Conservation (phyloP, 2,329 filamentous ascomycete species). For the Cordyceps cateniannulata region DNA sequence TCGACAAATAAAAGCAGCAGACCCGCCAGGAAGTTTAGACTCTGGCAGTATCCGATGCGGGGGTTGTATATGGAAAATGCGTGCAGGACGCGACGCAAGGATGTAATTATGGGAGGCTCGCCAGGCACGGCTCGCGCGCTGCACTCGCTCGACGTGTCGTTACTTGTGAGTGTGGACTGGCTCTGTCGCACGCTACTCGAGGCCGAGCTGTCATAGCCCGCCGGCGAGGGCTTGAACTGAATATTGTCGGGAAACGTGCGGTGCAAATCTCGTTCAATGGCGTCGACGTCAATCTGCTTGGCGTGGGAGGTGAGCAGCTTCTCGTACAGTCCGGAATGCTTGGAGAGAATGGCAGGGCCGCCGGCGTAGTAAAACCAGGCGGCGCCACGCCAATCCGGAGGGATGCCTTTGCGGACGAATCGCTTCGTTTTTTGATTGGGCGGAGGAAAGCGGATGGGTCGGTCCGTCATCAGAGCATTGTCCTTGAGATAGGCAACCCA, state of each 20-base stretch:
- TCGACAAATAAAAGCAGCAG: slow-evolving; percentile 81
- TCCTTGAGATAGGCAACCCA: slow-evolving; percentile 76
- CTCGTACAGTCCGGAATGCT: slow-evolving; percentile 71
- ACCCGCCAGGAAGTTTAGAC: slow-evolving; percentile 88
- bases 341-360: slow-evolving; percentile 70
- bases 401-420: slow-evolving; percentile 88
- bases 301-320: slow-evolving; percentile 58
- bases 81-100: slow-evolving; percentile 77
- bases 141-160: slow-evolving; percentile 25
- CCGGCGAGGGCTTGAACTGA: slow-evolving; percentile 64
- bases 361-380: slow-evolving; percentile 97
- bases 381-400: slow-evolving; percentile 87
- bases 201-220: slow-evolving; percentile 22
- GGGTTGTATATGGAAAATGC: slow-evolving; percentile 90
- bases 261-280: slow-evolving; percentile 89
- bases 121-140: slow-evolving; percentile 28
- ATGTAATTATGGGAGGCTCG: slow-evolving; percentile 73
- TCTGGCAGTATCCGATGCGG: slow-evolving; percentile 90
- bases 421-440: slow-evolving; percentile 79
- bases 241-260: slow-evolving; percentile 93
- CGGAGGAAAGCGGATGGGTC: slow-evolving; percentile 71
- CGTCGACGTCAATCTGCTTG: slow-evolving; percentile 70
- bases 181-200: slow-evolving; percentile 27
- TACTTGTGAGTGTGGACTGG: slow-evolving; percentile 31
- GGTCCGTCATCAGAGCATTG: slow-evolving; percentile 62